These are phyloP conservation scores for Colletotrichum camelliae DNA, from an alignment of 2,329 filamentous ascomycete species.

Conservation along the genomic window DNA sequence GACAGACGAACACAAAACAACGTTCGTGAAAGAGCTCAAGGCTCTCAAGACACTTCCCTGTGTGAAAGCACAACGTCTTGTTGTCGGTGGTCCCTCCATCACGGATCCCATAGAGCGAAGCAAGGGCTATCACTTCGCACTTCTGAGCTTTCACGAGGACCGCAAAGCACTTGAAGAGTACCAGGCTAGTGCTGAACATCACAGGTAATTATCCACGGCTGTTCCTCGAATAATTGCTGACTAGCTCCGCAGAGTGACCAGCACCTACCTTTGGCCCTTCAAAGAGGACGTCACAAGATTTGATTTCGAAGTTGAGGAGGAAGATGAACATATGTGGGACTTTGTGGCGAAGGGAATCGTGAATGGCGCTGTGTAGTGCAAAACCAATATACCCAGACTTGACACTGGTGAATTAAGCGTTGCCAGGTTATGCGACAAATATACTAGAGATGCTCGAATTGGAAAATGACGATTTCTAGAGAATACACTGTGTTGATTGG, in stretches of 20 bases:
- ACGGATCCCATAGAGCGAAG: conserved; percentile 57
- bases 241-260: conserved; percentile 48
- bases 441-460: not conserved
- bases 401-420: not conserved
- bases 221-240: not conserved
- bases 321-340: conserved; percentile 30
- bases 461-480: not conserved
- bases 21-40: conserved; percentile 52
- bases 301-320: conserved; percentile 56
- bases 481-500: not conserved
- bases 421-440: not conserved
- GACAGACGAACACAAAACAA: conserved; percentile 43
- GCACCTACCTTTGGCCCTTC: conserved; percentile 55
- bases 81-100: conserved; percentile 58
- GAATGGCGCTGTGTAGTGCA: not conserved
- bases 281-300: conserved; percentile 58
- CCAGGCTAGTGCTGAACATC: conserved; percentile 57
- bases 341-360: conserved; percentile 11
- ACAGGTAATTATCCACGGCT: conserved; percentile 38
- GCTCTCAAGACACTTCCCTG: conserved; percentile 52
- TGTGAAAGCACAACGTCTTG: conserved; percentile 51
- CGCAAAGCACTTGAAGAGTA: conserved; percentile 52
- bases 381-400: not conserved
- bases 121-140: conserved; percentile 56
- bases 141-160: conserved; percentile 57